phyloP scores from a whole-genome alignment of 73 alveolate species.

The Symbiodinium natans region DNA sequence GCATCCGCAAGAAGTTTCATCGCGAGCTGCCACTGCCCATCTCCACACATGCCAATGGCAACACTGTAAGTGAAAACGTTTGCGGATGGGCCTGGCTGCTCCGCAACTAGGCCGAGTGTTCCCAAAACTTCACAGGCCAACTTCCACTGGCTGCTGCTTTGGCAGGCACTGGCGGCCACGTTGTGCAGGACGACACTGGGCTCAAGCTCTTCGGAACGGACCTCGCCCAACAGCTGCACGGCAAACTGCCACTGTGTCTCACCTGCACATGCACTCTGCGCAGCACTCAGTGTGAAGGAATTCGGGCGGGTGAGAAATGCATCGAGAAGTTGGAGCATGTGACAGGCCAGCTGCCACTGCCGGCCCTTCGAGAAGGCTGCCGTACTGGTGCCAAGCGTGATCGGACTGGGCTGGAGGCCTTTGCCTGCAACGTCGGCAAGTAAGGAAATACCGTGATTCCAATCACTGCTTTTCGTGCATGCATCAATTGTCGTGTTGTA shows the following conservation, averaged over 20 bases:
- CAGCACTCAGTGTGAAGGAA: constrained; percentile 23
- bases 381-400: neutral
- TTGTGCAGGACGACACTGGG: neutral
- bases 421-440: neutral
- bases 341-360: constrained; percentile 22
- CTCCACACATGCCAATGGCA: neutral
- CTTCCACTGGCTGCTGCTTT: neutral
- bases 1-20: neutral
- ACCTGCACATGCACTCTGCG: constrained; percentile 15
- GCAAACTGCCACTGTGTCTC: constrained; percentile 25
- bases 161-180: neutral
- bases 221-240: neutral
- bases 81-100: neutral
- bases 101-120: neutral
- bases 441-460: neutral
- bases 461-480: neutral
- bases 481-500: neutral
- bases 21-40: constrained; percentile 2
- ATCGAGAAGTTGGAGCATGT: neutral
- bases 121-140: neutral
- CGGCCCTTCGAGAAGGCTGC: constrained; percentile 18
- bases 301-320: no score
- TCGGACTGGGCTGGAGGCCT: neutral
- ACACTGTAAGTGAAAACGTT: neutral
- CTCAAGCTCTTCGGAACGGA: neutral